Evolutionary conservation across 257 asterid genomes (phyloP), one percentile per base, ranked within the genome.

Genomic region (Solanum chiquidenum): DNA sequence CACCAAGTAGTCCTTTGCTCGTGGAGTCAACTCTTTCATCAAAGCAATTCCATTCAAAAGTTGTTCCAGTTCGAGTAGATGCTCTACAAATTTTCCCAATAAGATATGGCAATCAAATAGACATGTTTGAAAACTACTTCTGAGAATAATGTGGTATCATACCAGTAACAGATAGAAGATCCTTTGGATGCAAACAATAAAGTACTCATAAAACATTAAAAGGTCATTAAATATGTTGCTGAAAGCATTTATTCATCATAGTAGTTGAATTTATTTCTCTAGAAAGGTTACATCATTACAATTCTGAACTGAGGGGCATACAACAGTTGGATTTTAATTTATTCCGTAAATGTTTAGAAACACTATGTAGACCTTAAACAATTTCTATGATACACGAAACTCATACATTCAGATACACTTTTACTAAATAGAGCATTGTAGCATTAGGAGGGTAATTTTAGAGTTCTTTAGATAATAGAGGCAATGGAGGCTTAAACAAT

Each of bases 11-110:
- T 96, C 99, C 88, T 72, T 93, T 52, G 98, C 94, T 73, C 98
- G 95, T 76, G 62, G 93, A 69, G 98, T 96, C 93, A 96, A 89
- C 93, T 96, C 99, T 88, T 96, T 95, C 95, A 95, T 90, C 90
- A 93, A 90, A 69, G 98, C 96, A 89, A 95, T 91, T 84, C 95
- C 98, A 55, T 92, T 94, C 91, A 94, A 91, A 89, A 95, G 99
- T 83, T 92, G 98, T 85, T 93, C 97, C 92, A 93, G 89, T 89
- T 94, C 93, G 73, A 90, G 93, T 52, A 95, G 91, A 90, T 92
- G 95, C 76, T 88, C 98, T 95, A 91, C 88, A 89, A 82, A 9
- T 29, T 80, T 80, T 44, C 4, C 85, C 66, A 46, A 16, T 25
- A 73, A 80, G 76, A 49, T 82, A 73, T 74, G 23, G 5, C 34